A percentile compares a stretch with the other conserved stretches of the same genome.
Conservation (phyloP, 352 stramenopile species). For the Phytophthora fragariae region DNA sequence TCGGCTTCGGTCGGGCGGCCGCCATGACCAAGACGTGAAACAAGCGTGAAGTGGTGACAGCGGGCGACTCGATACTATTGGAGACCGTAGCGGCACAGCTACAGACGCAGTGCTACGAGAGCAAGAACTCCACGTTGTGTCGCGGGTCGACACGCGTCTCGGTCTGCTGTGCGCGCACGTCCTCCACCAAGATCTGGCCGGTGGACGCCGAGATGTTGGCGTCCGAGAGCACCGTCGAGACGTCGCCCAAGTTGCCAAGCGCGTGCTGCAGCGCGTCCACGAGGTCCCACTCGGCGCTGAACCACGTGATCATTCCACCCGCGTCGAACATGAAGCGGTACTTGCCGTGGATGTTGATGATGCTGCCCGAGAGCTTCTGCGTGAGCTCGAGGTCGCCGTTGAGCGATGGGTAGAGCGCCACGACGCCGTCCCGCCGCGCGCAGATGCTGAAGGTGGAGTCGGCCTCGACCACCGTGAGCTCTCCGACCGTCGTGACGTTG, state of each 20-base stretch:
- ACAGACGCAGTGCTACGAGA: constrained; percentile 40
- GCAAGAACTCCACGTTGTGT: constrained; percentile 54
- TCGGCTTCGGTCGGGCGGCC: constrained; percentile 1
- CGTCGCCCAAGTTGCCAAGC: constrained; percentile 50
- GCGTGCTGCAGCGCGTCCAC: constrained; percentile 50
- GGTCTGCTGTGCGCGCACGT: constrained; percentile 8
- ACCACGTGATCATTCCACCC: constrained; percentile 50
- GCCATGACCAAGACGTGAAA: neutral
- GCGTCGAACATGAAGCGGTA: constrained; percentile 65
- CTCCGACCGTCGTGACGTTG: constrained; percentile 41
- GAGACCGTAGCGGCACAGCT: constrained; percentile 28
- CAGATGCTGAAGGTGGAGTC: constrained; percentile 49
- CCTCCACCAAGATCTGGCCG: constrained; percentile 47
- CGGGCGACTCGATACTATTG: constrained; percentile 24
- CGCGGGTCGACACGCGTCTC: constrained; percentile 32
- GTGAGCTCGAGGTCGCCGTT: constrained; percentile 50
- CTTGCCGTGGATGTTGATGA: constrained; percentile 47
- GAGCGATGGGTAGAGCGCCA: constrained; percentile 55
- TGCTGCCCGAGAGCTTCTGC: constrained; percentile 54
- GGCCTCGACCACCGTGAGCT: constrained; percentile 56
- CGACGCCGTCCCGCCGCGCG: constrained; percentile 49
- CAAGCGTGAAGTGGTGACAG: constrained; percentile 7
- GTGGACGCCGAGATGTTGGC: constrained; percentile 67
- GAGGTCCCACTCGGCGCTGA: constrained; percentile 66
- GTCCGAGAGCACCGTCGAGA: constrained; percentile 45